A percentile compares a stretch with the other conserved stretches of the same genome.
These are phyloP conservation scores for Trichosanthes truncata DNA, from an alignment of 306 rosid species.

Conservation along the genomic window DNA sequence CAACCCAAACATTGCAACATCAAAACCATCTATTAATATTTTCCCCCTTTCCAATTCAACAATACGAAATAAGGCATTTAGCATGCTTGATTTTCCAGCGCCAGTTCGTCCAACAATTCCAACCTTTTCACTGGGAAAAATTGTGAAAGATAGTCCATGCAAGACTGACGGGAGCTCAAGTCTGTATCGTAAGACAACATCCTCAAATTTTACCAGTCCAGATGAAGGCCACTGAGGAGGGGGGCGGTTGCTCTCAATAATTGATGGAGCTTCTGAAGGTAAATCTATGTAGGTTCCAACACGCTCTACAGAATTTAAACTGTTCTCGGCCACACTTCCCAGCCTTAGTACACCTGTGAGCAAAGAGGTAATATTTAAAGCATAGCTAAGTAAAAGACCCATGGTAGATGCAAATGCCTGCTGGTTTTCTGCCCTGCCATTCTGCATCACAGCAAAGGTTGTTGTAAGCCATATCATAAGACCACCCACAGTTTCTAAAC, in stretches of 20 bases:
- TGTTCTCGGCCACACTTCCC: slow-evolving; percentile 39
- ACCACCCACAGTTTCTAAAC: slow-evolving; percentile 36
- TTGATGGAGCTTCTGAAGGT: slow-evolving; percentile 47
- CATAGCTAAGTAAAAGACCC: slow-evolving; percentile 61
- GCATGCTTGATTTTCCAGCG: slow-evolving; percentile 43
- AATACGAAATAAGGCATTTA: slow-evolving; percentile 38
- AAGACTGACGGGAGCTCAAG: slow-evolving; percentile 39
- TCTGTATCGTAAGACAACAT: slow-evolving; percentile 35
- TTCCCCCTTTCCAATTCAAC: slow-evolving; percentile 41
- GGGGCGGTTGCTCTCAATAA: slow-evolving; percentile 36
- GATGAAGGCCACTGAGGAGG: slow-evolving; percentile 41
- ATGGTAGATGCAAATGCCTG: slow-evolving; percentile 39
- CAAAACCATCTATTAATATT: slow-evolving; percentile 32
- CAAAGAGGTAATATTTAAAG: slow-evolving; percentile 72
- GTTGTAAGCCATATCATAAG: slow-evolving; percentile 45
- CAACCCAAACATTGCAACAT: slow-evolving; percentile 30
- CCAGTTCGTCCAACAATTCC: slow-evolving; percentile 50
- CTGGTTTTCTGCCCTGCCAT: slow-evolving; percentile 35
- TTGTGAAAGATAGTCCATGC: slow-evolving; percentile 31
- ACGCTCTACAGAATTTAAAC: slow-evolving; percentile 67
- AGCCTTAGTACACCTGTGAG: slow-evolving; percentile 75
- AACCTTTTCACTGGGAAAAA: slow-evolving; percentile 34
- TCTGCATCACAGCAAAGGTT: slow-evolving; percentile 46
- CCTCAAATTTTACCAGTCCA: slow-evolving; percentile 30
- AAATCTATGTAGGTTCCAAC: slow-evolving; percentile 69